Evolutionary conservation across 176 grass and related monocot genomes (phyloP), one percentile per base, ranked within the genome.

Genomic region (Ensete ventricosum): DNA sequence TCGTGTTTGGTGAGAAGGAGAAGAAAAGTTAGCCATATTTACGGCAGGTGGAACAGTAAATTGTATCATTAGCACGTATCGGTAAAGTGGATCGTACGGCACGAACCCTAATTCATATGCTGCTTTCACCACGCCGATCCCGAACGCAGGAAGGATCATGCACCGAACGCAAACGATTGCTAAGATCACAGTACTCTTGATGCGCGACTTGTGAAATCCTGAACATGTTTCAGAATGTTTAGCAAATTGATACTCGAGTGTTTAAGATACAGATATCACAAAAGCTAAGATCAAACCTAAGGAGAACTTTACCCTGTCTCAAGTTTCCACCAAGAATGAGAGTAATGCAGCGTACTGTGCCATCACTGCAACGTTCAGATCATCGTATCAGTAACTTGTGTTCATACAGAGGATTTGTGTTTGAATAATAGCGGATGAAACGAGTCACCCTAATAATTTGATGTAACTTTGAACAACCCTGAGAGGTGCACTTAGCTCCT

Each of bases 11-110:
- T 11, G 8, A 65, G 21, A 25, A 11, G 26, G 21, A 23, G 22
- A 13, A 27, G 21, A 27, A 52, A 20, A 19, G 17, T 67, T 91
- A 86, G 90, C 88, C 1, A 97, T 97, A 78, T 85, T 93, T 90
- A 93, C 93, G 8, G 88, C 93, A 5, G 90, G 90, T n/a, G 90
- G 88, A 54, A 97, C 23, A 0, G 90, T 83, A 34, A 91, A 97
- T 69, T 97, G 90, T 75, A 97, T 58, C 94, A 97, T 91, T 1
- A 97, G 80, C 66, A 93, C 86, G 25, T 96, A 97, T 26, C 82
- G 79, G 71, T 89, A 97, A 62, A 97, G 21, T 1, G 90, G 94
- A 48, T 97, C 94, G 1, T 82, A 64, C 2, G 90, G 76, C 48
- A 93, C 65, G 67, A 97, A 93, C 50, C 90, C 88, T 8, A 93